These are phyloP conservation scores for Daedalea quercina DNA, from an alignment of 768 basidiomycete genomes.

Conservation along the genomic window DNA sequence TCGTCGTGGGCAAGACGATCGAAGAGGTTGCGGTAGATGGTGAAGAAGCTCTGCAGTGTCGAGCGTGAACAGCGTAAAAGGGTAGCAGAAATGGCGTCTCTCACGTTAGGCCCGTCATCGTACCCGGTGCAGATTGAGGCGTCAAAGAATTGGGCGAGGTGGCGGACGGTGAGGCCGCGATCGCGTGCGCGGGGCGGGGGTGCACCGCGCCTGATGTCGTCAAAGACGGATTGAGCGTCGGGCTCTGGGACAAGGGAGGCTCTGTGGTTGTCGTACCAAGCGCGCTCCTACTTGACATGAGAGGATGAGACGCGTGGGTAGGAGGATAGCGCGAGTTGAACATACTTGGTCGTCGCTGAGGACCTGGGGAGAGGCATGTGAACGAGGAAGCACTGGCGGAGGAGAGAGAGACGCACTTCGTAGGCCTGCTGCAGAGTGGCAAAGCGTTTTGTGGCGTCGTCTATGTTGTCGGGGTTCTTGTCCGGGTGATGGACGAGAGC, in stretches of 20 bases:
- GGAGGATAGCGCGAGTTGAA: neutral
- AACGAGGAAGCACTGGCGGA: neutral
- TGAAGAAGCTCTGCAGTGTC: conserved; percentile 71
- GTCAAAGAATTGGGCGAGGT: conserved; percentile 83
- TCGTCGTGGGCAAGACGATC: conserved; percentile 80
- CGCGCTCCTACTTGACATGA: conserved; percentile 72
- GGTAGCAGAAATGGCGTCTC: conserved; percentile 30
- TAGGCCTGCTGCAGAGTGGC: conserved; percentile 91
- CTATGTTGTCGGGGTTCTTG: conserved; percentile 78
- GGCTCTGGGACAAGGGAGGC: conserved; percentile 74
- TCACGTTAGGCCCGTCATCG: conserved; percentile 59
- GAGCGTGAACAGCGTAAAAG: conserved; percentile 5
- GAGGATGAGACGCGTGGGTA: neutral
- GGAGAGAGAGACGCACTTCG: conserved; percentile 53
- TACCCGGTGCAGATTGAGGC: conserved; percentile 57
- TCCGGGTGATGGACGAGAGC: conserved; percentile 86
- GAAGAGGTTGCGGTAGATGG: conserved; percentile 85
- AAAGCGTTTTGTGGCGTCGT: conserved; percentile 84
- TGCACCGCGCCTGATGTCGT: conserved; percentile 72
- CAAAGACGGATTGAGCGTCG: conserved; percentile 79
- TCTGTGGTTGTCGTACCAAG: conserved; percentile 96
- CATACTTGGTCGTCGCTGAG: conserved; percentile 90
- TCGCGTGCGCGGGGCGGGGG: conserved; percentile 49
- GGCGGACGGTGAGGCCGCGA: conserved; percentile 73
- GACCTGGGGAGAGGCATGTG: conserved; percentile 40